Conservation (phyloP, 2,329 filamentous ascomycete species). For the Herpotrichia juniperi region DNA sequence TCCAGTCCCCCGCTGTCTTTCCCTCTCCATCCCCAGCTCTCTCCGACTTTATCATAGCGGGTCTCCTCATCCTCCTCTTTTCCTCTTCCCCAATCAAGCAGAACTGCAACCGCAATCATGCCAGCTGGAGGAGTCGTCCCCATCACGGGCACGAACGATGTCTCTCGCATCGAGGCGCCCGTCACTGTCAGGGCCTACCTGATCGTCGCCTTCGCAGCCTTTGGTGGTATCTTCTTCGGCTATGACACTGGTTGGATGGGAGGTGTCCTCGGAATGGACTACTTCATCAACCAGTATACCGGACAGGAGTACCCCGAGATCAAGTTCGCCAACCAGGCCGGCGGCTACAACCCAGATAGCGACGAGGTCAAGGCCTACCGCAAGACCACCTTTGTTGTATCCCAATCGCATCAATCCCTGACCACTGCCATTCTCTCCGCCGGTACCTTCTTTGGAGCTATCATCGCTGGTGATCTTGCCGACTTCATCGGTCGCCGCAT, state of each 20-base stretch:
- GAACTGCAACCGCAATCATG: constrained; percentile 33
- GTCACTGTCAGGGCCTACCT: constrained; percentile 55
- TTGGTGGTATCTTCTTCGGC: constrained; percentile 73
- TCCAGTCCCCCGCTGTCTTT: constrained; percentile 24
- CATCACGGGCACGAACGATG: constrained; percentile 53
- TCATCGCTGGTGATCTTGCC: constrained; percentile 63
- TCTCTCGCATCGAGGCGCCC: constrained; percentile 61
- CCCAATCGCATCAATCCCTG: constrained; percentile 56
- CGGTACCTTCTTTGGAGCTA: constrained; percentile 77
- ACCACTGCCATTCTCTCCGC: constrained; percentile 78
- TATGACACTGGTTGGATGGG: constrained; percentile 82
- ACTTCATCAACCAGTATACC: constrained; percentile 46
- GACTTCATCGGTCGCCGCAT: constrained; percentile 70
- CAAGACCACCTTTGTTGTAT: constrained; percentile 36
- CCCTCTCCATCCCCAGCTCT: constrained; percentile 27
- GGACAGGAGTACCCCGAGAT: constrained; percentile 35
- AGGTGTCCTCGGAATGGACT: constrained; percentile 61
- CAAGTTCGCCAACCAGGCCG: constrained; percentile 44
- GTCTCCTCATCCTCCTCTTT: constrained; percentile 22
- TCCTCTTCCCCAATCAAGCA: constrained; percentile 11
- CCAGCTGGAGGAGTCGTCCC: constrained; percentile 41
- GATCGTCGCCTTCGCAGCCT: constrained; percentile 56
- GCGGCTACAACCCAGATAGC: constrained; percentile 56
- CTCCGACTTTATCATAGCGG: constrained; percentile 25
- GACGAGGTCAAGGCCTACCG: constrained; percentile 68